phyloP scores from a whole-genome alignment of 2,329 filamentous ascomycete genomes.

The Calonectria honghensis region DNA sequence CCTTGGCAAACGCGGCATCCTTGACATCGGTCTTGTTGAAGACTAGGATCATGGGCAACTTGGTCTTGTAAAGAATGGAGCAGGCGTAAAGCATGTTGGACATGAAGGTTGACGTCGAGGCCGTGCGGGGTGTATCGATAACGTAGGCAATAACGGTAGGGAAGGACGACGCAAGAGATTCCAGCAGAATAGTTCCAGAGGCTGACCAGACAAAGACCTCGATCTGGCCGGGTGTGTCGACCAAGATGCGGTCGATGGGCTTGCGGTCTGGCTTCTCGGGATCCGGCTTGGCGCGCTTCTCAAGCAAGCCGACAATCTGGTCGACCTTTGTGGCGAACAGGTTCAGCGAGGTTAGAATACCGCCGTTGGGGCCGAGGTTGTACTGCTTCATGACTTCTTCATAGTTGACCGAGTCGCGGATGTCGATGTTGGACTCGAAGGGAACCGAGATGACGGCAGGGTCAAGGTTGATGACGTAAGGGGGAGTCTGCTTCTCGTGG shows the following conservation, averaged over 20 bases:
- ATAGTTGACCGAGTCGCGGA: constrained; percentile 99
- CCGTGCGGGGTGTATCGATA: constrained; percentile 95
- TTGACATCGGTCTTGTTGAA: constrained; percentile 99
- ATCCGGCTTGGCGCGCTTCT: constrained; percentile 86
- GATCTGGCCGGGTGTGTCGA: constrained; percentile 98
- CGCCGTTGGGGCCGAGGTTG: constrained; percentile 96
- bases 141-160: constrained; percentile 98
- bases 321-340: constrained; percentile 99
- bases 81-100: constrained; percentile 99
- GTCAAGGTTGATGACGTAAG: constrained; percentile 98
- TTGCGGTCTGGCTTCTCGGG: constrained; percentile 75
- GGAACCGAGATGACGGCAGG: constrained; percentile 95
- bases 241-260: constrained; percentile 87
- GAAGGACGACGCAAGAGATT: constrained; percentile 93
- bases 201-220: constrained; percentile 99
- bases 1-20: constrained; percentile 91
- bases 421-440: constrained; percentile 98
- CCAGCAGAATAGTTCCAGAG: constrained; percentile 93
- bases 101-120: constrained; percentile 98
- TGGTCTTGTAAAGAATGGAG: constrained; percentile 98
- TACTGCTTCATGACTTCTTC: constrained; percentile 99
- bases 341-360: constrained; percentile 95
- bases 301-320: constrained; percentile 90
- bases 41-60: constrained; percentile 97
- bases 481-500: constrained; percentile 85